These are phyloP conservation scores for Leucaena leucocephala DNA, from an alignment of 306 rosid species.

Conservation along the genomic window DNA sequence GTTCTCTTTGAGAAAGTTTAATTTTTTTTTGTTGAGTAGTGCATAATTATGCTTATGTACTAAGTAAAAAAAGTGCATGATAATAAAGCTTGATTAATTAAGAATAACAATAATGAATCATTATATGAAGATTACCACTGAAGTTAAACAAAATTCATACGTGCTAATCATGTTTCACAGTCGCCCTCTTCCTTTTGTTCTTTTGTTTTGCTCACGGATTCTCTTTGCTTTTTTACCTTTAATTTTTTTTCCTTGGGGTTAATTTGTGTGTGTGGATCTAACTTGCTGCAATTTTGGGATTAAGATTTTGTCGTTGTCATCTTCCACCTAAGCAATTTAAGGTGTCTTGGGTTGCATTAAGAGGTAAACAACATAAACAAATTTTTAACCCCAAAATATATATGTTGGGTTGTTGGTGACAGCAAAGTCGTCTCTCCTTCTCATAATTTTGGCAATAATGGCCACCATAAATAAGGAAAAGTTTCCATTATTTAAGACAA, in stretches of 20 bases:
- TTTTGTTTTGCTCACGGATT: conserved; percentile 21
- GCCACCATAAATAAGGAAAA: conserved; percentile 19
- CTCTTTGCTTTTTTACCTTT: conserved; percentile 4
- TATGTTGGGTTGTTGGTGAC: conserved; percentile 27
- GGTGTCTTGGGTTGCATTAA: neutral
- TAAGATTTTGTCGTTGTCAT: conserved; percentile 12
- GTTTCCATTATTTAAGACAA: neutral
- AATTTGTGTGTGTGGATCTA: conserved; percentile 44
- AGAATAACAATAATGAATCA: conserved; percentile 36
- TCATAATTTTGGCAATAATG: conserved; percentile 5
- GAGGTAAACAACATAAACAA: too few species aligned
- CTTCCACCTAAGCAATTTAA: neutral
- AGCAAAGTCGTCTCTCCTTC: conserved; percentile 20
- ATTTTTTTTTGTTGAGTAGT: conserved; percentile 24
- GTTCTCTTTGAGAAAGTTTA: conserved; percentile 26
- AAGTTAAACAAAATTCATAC: conserved; percentile 41
- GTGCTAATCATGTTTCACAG: conserved; percentile 34
- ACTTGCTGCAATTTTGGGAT: neutral
- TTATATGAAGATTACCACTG: conserved; percentile 46
- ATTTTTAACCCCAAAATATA: neutral
- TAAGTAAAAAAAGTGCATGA: conserved; percentile 35
- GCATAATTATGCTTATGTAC: conserved; percentile 49
- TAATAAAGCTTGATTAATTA: conserved; percentile 41
- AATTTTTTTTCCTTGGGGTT: conserved; percentile 3
- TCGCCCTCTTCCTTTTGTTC: neutral